Evolutionary conservation across 192 early-diverging fungal genomes (phyloP).

Genomic region (Ambispora gerdemannii): DNA sequence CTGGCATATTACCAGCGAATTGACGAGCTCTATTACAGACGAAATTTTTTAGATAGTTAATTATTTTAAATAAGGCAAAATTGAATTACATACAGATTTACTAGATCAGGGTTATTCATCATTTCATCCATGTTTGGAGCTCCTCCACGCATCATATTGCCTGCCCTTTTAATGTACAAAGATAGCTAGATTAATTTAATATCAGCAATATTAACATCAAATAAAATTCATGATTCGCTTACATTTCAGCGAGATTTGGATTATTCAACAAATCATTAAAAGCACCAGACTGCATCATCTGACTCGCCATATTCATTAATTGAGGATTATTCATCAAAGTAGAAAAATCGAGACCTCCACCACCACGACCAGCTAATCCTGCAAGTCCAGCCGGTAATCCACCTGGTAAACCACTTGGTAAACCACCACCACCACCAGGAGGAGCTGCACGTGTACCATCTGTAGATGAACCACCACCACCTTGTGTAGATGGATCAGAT

Average conservation of each 20-base stretch:
- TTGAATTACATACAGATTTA: conserved; percentile 45
- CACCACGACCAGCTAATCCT: conserved; percentile 38
- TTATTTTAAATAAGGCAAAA: neutral
- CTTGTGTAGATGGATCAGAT: conserved; percentile 9
- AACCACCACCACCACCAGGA: conserved; percentile 39
- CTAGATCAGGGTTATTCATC: conserved; percentile 72
- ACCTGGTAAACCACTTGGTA: no score
- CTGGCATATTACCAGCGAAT: conserved; percentile 42
- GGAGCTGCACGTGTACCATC: conserved; percentile 35
- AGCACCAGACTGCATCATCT: conserved; percentile 86
- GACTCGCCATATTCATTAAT: conserved; percentile 93
- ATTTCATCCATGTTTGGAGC: conserved; percentile 54
- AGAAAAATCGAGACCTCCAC: conserved; percentile 73
- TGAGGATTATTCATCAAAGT: conserved; percentile 90
- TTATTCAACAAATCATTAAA: conserved; percentile 85
- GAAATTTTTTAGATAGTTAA: neutral
- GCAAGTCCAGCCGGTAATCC: conserved; percentile 32
- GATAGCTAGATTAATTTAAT: neutral
- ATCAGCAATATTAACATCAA: neutral
- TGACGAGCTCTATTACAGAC: conserved; percentile 42
- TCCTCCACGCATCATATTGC: conserved; percentile 72
- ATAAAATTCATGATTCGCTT: conserved; percentile 29
- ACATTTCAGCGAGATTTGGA: conserved; percentile 84
- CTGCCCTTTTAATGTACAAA: conserved; percentile 53
- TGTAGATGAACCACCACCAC: neutral